Percentiles rank a stretch among this genome's conserved stretches.
These are phyloP conservation scores for Arthroderma sp. DNA, from an alignment of 2,329 filamentous ascomycete genomes.

Conservation along the genomic window DNA sequence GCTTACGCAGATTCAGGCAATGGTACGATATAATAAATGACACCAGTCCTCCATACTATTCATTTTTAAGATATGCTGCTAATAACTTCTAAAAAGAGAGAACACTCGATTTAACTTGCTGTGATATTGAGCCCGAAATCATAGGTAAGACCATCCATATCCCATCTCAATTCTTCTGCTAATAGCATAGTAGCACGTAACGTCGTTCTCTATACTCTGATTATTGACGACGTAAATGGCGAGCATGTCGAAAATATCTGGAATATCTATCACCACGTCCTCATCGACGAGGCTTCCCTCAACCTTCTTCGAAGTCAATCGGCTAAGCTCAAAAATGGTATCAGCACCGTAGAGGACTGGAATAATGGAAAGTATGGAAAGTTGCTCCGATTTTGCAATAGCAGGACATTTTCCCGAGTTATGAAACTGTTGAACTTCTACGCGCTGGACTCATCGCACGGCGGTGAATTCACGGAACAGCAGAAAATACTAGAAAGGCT, in stretches of 20 bases:
- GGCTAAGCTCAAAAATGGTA: slow-evolving; percentile 29
- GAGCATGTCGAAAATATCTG: slow-evolving; percentile 27
- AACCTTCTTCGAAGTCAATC: slow-evolving; percentile 30
- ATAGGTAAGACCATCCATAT: slow-evolving; percentile 29
- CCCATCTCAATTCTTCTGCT: not conserved
- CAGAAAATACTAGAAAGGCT: not conserved
- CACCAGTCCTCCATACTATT: not conserved
- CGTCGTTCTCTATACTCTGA: slow-evolving; percentile 38
- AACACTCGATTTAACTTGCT: slow-evolving; percentile 44
- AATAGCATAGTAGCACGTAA: slow-evolving; percentile 37
- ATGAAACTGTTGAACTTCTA: slow-evolving; percentile 30
- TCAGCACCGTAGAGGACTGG: slow-evolving; percentile 34
- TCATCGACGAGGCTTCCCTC: slow-evolving; percentile 28
- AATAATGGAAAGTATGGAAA: slow-evolving; percentile 31
- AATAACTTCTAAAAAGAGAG: slow-evolving; percentile 11
- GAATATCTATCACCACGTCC: slow-evolving; percentile 45
- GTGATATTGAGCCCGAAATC: slow-evolving; percentile 39
- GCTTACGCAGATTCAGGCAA: slow-evolving; percentile 26
- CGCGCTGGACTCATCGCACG: slow-evolving; percentile 1
- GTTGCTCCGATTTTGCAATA: slow-evolving; percentile 37
- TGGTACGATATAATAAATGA: not conserved
- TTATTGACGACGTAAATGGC: slow-evolving; percentile 30
- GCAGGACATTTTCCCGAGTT: slow-evolving; percentile 27
- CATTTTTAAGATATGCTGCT: not conserved
- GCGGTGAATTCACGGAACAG: not conserved